Evolutionary conservation across 2,329 filamentous ascomycete genomes (phyloP).

Genomic region (Rhinocladiella similis): DNA sequence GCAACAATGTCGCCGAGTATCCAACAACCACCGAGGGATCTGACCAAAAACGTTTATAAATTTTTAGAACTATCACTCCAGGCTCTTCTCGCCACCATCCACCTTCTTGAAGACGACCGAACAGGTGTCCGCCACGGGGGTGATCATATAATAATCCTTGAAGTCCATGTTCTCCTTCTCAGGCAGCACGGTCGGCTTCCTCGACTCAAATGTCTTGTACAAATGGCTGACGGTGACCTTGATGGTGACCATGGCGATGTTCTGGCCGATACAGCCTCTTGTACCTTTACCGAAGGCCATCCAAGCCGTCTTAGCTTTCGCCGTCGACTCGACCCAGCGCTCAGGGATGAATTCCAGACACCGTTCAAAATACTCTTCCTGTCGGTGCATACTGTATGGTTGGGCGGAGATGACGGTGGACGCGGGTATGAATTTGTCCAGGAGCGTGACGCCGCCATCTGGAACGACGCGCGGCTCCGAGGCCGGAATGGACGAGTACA

Average conservation of each 20-base stretch:
- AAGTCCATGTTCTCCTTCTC: constrained; percentile 11
- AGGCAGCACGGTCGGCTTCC: constrained; percentile 7
- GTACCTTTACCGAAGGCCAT: constrained; percentile 52
- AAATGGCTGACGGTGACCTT: constrained; percentile 11
- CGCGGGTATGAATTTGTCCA: constrained; percentile 65
- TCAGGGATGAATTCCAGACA: constrained; percentile 44
- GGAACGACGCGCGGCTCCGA: constrained; percentile 62
- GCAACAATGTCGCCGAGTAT: no score
- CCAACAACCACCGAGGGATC: no score
- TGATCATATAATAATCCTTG: constrained; percentile 15
- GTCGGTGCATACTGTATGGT: constrained; percentile 70
- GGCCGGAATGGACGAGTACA: constrained; percentile 53
- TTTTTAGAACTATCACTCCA: not conserved
- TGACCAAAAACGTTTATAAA: not conserved
- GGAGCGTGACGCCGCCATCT: constrained; percentile 59
- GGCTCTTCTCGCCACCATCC: not conserved
- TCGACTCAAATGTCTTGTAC: constrained; percentile 10
- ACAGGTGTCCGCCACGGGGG: constrained; percentile 7
- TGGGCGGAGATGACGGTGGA: constrained; percentile 74
- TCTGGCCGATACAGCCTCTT: constrained; percentile 52
- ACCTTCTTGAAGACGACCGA: constrained; percentile 8
- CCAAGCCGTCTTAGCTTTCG: constrained; percentile 31
- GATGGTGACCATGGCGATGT: constrained; percentile 38
- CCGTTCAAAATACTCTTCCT: constrained; percentile 30
- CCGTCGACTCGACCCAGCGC: constrained; percentile 41